Evolutionary conservation across 768 basidiomycete genomes (phyloP), one percentile per base, ranked within the genome.

Genomic region (Terana coerulea): DNA sequence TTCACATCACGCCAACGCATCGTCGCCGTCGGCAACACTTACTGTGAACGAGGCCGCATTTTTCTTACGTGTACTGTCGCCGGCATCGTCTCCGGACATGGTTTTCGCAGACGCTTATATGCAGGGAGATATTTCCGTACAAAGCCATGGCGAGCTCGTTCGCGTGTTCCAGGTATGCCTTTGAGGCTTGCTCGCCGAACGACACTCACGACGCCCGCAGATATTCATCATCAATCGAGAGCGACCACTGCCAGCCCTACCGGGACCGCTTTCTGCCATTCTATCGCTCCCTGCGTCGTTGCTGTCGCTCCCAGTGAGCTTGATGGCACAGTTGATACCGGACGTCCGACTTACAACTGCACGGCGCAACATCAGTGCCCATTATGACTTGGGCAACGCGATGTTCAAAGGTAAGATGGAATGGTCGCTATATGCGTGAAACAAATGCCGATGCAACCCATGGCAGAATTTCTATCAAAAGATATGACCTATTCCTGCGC

Each of bases 401-500:
- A 87, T 88, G 85, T 88, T 88, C 61, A 72, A 74, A 51, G 80
- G 80, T 79, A 42, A 15, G 63, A 58, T 25, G 53, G 8, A 58
- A 54, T 54, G 28, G 28, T 31, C n/a, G n/a, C n/a, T n/a, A n/a
- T n/a, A n/a, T n/a, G n/a, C n/a, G n/a, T n/a, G n/a, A n/a, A n/a
- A n/a, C n/a, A n/a, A n/a, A n/a, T n/a, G n/a, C n/a, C n/a, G n/a
- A n/a, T n/a, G n/a, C n/a, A n/a, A n/a, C n/a, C n/a, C n/a, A n/a
- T n/a, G n/a, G n/a, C n/a, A 66, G 77, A 76, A 1, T 81, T 85
- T 65, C 64, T 85, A 26, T 83, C 80, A 0, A 66, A 74, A 47
- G 87, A 89, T 61, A 88, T 90, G 86, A 87, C 84, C 17, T 88
- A 90, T 64, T 85, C 84, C 0, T 85, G 83, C 61, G 86, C 78